Percentiles rank a stretch among this genome's conserved stretches.
Evolutionary conservation across 208 protist genomes (phyloP).

Genomic region (Crithidia brevicula): DNA sequence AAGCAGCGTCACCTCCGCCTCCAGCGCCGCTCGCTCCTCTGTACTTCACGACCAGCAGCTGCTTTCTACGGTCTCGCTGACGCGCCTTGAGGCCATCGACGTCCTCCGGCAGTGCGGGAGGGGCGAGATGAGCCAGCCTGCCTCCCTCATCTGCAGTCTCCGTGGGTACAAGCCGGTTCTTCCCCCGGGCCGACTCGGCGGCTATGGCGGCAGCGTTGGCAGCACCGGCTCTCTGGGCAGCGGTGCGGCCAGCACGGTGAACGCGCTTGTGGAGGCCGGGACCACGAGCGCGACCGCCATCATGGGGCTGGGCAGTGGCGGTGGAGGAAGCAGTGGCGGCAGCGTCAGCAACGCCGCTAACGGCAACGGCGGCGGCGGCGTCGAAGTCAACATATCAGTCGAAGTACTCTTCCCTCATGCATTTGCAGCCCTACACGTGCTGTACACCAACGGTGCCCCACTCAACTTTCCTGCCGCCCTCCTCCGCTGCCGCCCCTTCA

Average conservation of each 20-base stretch:
- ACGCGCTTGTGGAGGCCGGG: constrained; percentile 5
- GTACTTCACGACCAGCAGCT: not conserved
- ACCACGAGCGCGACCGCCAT: constrained; percentile 10
- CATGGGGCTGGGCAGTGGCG: not conserved
- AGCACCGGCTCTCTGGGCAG: not conserved
- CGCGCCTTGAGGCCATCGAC: constrained; percentile 18
- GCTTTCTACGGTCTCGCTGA: constrained; percentile 3
- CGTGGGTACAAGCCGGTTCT: constrained; percentile 23
- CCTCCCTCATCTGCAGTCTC: constrained; percentile 24
- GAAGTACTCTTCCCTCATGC: constrained; percentile 64
- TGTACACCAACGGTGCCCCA: constrained; percentile 47
- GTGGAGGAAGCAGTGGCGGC: not conserved
- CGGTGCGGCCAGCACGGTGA: not conserved
- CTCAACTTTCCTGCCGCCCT: constrained; percentile 54
- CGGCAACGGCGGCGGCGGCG: not conserved
- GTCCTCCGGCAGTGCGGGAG: constrained; percentile 14
- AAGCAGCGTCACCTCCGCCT: not conserved
- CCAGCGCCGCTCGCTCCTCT: not conserved
- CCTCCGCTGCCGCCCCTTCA: constrained; percentile 48
- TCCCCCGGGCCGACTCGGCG: too few species aligned
- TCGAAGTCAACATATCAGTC: constrained; percentile 36
- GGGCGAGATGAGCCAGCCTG: not conserved
- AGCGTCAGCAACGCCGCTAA: not conserved
- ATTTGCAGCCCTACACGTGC: constrained; percentile 62
- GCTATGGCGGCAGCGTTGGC: constrained; percentile 1